phyloP scores from a whole-genome alignment of 2,329 filamentous ascomycete species.

The Aureobasidium melanogenum region DNA sequence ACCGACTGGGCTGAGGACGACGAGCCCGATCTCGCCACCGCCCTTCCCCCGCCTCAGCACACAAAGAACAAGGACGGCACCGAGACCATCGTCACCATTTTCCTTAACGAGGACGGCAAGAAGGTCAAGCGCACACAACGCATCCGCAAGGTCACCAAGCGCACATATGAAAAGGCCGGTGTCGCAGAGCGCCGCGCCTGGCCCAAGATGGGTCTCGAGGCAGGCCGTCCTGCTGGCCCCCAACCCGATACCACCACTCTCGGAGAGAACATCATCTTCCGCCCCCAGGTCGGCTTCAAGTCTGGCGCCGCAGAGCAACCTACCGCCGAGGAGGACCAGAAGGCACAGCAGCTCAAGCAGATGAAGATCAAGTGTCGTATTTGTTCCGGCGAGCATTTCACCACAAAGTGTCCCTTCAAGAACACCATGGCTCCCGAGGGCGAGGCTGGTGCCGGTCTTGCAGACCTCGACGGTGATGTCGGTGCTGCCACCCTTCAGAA shows the following conservation, averaged over 20 bases:
- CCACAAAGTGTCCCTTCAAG: conserved; percentile 97
- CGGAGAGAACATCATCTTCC: conserved; percentile 97
- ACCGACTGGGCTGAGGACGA: conserved; percentile 93
- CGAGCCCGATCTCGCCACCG: conserved; percentile 69
- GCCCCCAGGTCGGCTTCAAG: conserved; percentile 89
- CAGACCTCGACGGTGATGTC: conserved; percentile 39
- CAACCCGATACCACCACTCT: conserved; percentile 84
- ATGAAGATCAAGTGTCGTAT: conserved; percentile 99
- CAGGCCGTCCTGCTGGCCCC: conserved; percentile 74
- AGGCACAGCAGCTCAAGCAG: conserved; percentile 72
- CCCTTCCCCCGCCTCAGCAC: conserved; percentile 77
- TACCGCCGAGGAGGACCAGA: conserved; percentile 62
- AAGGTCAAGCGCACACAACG: conserved; percentile 96
- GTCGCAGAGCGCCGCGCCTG: conserved; percentile 91
- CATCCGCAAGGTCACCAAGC: conserved; percentile 85
- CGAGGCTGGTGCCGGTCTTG: conserved; percentile 34
- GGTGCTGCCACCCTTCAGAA: conserved; percentile 33
- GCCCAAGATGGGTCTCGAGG: conserved; percentile 86
- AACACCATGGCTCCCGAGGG: conserved; percentile 90
- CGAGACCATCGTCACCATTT: conserved; percentile 87
- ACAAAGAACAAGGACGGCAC: conserved; percentile 97
- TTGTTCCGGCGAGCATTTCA: conserved; percentile 98
- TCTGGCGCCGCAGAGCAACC: conserved; percentile 62
- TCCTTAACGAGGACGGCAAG: conserved; percentile 84
- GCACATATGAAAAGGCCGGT: conserved; percentile 80